Percentiles rank a stretch among this genome's conserved stretches.
These are phyloP conservation scores for Cystoisospora suis DNA, from an alignment of 169 alveolate species.

Conservation along the genomic window DNA sequence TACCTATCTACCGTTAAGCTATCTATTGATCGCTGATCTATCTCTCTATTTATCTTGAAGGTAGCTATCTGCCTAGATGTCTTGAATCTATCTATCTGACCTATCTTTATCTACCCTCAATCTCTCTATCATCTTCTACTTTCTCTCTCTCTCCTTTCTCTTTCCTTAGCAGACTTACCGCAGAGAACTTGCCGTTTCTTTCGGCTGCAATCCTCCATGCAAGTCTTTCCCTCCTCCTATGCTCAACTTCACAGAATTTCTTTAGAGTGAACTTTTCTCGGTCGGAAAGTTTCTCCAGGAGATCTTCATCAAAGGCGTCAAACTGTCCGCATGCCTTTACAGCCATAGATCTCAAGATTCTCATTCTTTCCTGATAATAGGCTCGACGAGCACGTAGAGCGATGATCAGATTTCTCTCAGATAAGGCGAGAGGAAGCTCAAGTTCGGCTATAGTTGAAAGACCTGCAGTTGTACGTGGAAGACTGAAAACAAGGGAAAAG, in stretches of 20 bases:
- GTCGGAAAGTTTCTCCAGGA: conserved; percentile 29
- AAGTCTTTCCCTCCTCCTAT: conserved; percentile 12
- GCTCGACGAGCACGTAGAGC: conserved; percentile 41
- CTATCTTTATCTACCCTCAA: too few species aligned
- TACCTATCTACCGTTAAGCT: too few species aligned
- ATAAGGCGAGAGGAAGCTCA: conserved; percentile 14
- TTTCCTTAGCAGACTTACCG: too few species aligned
- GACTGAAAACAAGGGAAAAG: too few species aligned
- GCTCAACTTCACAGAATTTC: conserved; percentile 32
- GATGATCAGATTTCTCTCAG: conserved; percentile 8
- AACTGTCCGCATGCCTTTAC: conserved; percentile 42
- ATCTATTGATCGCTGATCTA: too few species aligned
- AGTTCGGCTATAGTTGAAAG: too few species aligned
- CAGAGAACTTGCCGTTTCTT: conserved; percentile 41
- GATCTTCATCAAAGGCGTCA: conserved; percentile 38
- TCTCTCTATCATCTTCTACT: too few species aligned
- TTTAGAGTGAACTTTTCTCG: not conserved
- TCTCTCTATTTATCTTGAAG: too few species aligned
- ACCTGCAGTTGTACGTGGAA: too few species aligned
- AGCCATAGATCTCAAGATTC: conserved; percentile 18
- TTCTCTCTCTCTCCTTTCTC: too few species aligned
- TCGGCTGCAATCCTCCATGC: conserved; percentile 24
- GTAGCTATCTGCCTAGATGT: too few species aligned
- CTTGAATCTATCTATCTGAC: too few species aligned
- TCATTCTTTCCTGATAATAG: conserved; percentile 27